Percentiles rank a stretch among this genome's conserved stretches.
These are phyloP conservation scores for Phytomonas sp. DNA, from an alignment of 208 protist species.

Conservation along the genomic window DNA sequence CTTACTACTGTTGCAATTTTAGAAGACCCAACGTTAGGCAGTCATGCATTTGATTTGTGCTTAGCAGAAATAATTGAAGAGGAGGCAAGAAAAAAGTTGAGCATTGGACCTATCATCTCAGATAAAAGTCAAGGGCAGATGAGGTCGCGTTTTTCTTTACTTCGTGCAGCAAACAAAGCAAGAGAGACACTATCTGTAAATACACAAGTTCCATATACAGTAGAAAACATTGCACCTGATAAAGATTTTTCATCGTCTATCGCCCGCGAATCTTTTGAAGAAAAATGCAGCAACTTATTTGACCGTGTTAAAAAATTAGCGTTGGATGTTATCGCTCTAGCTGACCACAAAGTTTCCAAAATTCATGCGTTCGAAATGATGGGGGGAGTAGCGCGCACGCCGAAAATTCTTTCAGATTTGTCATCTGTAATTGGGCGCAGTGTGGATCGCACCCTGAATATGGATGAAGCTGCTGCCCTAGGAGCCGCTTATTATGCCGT, in stretches of 20 bases:
- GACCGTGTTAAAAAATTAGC: slow-evolving; percentile 46
- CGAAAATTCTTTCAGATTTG: slow-evolving; percentile 74
- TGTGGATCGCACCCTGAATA: slow-evolving; percentile 84
- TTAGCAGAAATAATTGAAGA: slow-evolving; percentile 83
- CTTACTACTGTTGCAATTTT: slow-evolving; percentile 63
- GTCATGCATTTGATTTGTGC: slow-evolving; percentile 85
- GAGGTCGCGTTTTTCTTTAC: slow-evolving; percentile 86
- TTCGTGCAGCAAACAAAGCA: slow-evolving; percentile 81
- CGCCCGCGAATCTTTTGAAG: slow-evolving; percentile 77
- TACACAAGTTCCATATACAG: slow-evolving; percentile 68
- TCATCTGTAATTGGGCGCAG: slow-evolving; percentile 37
- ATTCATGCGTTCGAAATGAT: slow-evolving; percentile 85
- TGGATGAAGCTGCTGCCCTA: slow-evolving; percentile 84
- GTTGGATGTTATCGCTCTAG: slow-evolving; percentile 26
- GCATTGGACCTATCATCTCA: slow-evolving; percentile 38
- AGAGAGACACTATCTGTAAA: slow-evolving; percentile 91
- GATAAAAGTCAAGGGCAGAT: slow-evolving; percentile 21
- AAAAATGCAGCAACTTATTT: slow-evolving; percentile 71
- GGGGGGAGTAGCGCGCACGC: slow-evolving; percentile 77
- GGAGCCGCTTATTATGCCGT: slow-evolving; percentile 84
- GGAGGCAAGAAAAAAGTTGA: slow-evolving; percentile 68
- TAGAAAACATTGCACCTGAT: slow-evolving; percentile 86
- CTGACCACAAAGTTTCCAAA: slow-evolving; percentile 21
- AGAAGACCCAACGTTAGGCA: slow-evolving; percentile 75
- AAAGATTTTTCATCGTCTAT: slow-evolving; percentile 72